These are phyloP conservation scores for Fusarium chlamydosporum DNA, from an alignment of 2,329 filamentous ascomycete species.

Conservation along the genomic window DNA sequence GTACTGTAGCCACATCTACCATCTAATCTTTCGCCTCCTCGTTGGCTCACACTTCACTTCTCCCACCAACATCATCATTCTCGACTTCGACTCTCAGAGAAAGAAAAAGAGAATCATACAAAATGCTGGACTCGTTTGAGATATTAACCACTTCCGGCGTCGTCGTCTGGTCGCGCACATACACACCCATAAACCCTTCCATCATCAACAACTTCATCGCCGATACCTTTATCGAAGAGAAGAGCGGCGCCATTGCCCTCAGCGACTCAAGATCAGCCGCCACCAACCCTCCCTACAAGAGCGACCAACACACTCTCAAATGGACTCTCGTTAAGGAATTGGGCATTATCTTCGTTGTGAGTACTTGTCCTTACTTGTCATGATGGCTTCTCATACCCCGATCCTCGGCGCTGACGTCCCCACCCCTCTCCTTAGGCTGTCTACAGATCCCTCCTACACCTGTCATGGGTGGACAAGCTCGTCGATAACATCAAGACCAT, in stretches of 20 bases:
- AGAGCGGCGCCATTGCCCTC: slow-evolving; percentile 72
- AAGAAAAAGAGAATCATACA: slow-evolving; percentile 31
- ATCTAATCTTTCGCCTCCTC: slow-evolving; percentile 37
- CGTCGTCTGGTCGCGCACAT: slow-evolving; percentile 94
- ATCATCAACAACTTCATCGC: slow-evolving; percentile 95
- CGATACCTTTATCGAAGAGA: slow-evolving; percentile 98
- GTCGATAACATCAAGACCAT: slow-evolving; percentile 95
- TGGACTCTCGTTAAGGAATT: slow-evolving; percentile 95
- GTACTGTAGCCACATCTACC: slow-evolving; percentile 48
- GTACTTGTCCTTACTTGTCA: slow-evolving; percentile 42
- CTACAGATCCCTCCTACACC: slow-evolving; percentile 93
- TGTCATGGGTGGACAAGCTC: slow-evolving; percentile 97
- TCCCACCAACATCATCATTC: slow-evolving; percentile 30
- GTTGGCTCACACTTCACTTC: slow-evolving; percentile 22
- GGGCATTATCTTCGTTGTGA: slow-evolving; percentile 92
- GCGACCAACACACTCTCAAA: slow-evolving; percentile 94
- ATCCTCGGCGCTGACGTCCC: slow-evolving; percentile 47
- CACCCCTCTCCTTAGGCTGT: slow-evolving; percentile 76
- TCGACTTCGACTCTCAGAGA: slow-evolving; percentile 12
- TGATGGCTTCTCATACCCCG: slow-evolving; percentile 38
- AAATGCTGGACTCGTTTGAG: slow-evolving; percentile 96
- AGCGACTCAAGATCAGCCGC: slow-evolving; percentile 72
- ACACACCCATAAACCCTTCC: slow-evolving; percentile 82
- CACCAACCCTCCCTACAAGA: slow-evolving; percentile 81
- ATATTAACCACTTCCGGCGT: slow-evolving; percentile 96